Evolutionary conservation across 495 filamentous ascomycete genomes (phyloP), one percentile per base, ranked within the genome.

Genomic region (Thermothielavioides terrestris): DNA sequence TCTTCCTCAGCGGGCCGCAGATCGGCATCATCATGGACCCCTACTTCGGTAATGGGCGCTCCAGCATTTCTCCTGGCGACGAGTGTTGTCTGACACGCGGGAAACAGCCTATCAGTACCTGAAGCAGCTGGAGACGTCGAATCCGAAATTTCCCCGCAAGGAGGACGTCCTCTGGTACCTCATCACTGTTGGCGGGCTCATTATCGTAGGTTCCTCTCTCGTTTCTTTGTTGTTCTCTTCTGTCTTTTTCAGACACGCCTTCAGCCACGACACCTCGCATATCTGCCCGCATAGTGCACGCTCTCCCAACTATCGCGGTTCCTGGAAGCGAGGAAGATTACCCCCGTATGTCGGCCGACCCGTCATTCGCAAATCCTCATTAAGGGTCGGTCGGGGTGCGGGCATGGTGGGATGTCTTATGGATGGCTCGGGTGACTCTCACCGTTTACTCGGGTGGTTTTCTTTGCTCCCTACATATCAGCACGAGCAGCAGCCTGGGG

Each of bases 261-360:
- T n/a, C n/a, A n/a, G 35, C 42, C 21, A 52, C 65, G 15, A 40
- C 50, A 83, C 86, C 85, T 90, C 88, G 76, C 50, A 85, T 84
- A 88, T 86, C 90, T 96, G 89, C 90, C 88, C 90, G 89, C 80
- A 79, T 87, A 89, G 89, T 77, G 78, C 68, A 66, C 47, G 66
- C 60, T 69, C 82, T 54, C 82, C 65, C 68, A 70, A 64, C 87
- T 91, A 86, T 81, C 78, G 81, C 88, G 89, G 88, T 95, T 95
- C 89, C 89, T 94, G 86, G 78, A 88, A 83, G 72, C 76, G 89
- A 95, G 90, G 90, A 77, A 96, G 87, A 96, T 84, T 76, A 83
- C 85, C 88, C 85, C 81, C 83, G 78, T 79, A 80, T 77, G 77
- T 70, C 76, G 73, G 65, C 77, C 77, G 77, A 67, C 27, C 74